phyloP scores from a whole-genome alignment of 2,329 filamentous ascomycete genomes.

The Cadophora sp. region DNA sequence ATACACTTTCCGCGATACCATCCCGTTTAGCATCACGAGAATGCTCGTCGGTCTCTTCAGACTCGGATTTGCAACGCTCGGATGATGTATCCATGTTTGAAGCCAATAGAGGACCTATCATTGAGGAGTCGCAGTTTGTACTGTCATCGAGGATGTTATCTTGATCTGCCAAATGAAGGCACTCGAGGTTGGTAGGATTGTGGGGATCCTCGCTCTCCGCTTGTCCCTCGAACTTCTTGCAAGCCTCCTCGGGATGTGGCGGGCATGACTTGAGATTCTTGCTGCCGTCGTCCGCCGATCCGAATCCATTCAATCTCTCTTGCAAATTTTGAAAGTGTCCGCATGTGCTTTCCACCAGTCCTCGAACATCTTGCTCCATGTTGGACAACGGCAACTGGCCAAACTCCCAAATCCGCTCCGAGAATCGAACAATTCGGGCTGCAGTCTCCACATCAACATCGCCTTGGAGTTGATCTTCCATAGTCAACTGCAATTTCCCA shows the following conservation, averaged over 20 bases:
- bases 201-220: not conserved
- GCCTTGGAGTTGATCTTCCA: slow-evolving; percentile 4
- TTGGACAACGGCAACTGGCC: slow-evolving; percentile 2
- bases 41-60: not conserved
- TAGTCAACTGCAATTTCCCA: not conserved
- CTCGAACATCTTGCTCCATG: not conserved
- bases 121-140: not conserved
- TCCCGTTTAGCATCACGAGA: too few relatives aligned
- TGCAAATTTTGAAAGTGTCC: not conserved
- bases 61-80: not conserved
- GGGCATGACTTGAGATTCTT: not conserved
- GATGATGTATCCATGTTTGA: not conserved
- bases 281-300: too few relatives aligned
- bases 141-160: not conserved
- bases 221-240: not conserved
- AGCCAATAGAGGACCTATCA: not conserved
- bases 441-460: not conserved
- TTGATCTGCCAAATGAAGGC: not conserved
- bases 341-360: not conserved
- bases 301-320: not conserved
- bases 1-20: not conserved
- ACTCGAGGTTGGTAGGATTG: not conserved
- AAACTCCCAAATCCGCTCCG: not conserved
- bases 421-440: not conserved
- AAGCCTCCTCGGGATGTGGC: too few relatives aligned